A percentile compares a stretch with the other conserved stretches of the same genome.
These are phyloP conservation scores for Teratosphaeria destructans DNA, from an alignment of 2,329 filamentous ascomycete genomes.

Conservation along the genomic window DNA sequence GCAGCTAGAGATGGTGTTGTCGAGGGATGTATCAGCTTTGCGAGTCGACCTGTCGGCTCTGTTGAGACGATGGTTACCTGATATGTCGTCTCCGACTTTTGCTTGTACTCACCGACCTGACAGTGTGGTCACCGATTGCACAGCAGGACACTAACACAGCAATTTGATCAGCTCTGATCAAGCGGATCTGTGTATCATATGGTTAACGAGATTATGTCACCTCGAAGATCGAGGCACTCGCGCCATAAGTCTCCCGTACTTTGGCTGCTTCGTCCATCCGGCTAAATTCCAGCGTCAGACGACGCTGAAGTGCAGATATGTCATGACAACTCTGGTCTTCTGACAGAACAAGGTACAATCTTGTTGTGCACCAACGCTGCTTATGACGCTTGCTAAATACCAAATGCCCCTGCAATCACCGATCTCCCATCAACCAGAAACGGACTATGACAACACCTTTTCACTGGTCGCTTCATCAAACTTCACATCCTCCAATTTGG, in stretches of 20 bases:
- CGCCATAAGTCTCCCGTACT: not conserved
- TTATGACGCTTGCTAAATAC: not conserved
- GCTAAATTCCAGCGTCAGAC: not conserved
- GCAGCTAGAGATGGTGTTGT: slow-evolving; percentile 70
- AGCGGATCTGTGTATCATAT: not conserved
- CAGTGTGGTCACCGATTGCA: not conserved
- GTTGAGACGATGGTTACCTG: slow-evolving; percentile 62
- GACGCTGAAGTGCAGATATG: not conserved
- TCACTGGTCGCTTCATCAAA: not conserved
- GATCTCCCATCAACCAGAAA: not conserved
- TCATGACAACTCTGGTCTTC: no score
- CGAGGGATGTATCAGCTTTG: slow-evolving; percentile 77
- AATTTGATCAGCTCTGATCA: not conserved
- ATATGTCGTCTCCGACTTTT: not conserved
- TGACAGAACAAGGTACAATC: not conserved
- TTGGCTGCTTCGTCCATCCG: not conserved
- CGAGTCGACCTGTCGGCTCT: slow-evolving; percentile 77
- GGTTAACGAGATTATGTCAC: not conserved
- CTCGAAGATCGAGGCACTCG: not conserved
- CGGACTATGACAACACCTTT: not conserved
- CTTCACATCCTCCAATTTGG: not conserved
- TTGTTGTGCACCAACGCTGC: not conserved
- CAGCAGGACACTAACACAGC: not conserved
- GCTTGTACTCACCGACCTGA: not conserved
- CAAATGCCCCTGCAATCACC: not conserved